Evolutionary conservation across 179 eudicot genomes (phyloP), one percentile per base, ranked within the genome.

Genomic region (Silene noctiflora): DNA sequence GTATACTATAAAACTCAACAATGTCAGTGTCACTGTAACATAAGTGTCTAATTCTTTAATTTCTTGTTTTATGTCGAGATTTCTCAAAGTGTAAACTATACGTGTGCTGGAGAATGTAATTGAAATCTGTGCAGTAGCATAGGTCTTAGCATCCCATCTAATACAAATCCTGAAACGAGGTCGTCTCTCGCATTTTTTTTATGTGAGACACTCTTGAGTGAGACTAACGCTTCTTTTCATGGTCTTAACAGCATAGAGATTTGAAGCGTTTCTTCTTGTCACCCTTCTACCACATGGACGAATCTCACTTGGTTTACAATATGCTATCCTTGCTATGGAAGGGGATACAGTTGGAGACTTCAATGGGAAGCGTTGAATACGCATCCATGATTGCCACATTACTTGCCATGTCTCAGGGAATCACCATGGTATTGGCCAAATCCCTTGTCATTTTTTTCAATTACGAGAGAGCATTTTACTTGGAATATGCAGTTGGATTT

Each of bases 241-340:
- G 73, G 14, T 60, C 25, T 61, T 72, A 24, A 76, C 97, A 94
- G 97, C 71, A 89, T 80, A 84, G 76, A 84, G 96, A 94, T 76
- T 78, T 90, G 56, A 92, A 89, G 74, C 94, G 97, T 13, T 87
- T 90, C 73, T 81, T 94, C 65, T 76, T 94, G 76, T 92, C 98
- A 9, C 88, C 98, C 44, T 94, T 94, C 75, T 94, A 92, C 72
- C 98, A 94, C 80, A 67, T 87, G 59, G 86, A 77, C 21, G 98
- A 94, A 67, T 71, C 93, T 44, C 98, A 94, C 83, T 83, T 94
- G 72, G 90, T 89, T 44, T 94, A 90, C 90, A 94, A 94, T 82
- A 94, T 94, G 98, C 55, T 91, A 16, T 94, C 97, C 33, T 91
- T 94, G 42, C 74, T 94, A 46, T 94, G 98, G 98, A 94, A 94